Percentiles rank a stretch among this genome's conserved stretches.
Conservation (phyloP, 208 protist genomes). For the Trypanosoma platydactyli region DNA sequence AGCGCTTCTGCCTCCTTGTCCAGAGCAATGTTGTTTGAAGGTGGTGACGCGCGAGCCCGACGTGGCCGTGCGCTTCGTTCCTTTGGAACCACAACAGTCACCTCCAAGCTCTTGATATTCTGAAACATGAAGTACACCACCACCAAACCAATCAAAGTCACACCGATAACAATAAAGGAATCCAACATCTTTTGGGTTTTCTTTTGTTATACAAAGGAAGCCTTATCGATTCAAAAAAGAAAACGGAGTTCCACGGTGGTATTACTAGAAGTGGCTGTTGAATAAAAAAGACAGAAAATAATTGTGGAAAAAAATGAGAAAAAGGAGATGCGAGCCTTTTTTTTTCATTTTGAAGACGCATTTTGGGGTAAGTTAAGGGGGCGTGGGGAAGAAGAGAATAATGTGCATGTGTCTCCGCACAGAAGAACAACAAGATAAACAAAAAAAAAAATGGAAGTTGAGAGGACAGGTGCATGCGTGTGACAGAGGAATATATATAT, state of each 20-base stretch:
- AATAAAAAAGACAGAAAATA: slow-evolving; percentile 1
- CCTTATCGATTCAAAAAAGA: background rate
- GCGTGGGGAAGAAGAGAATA: slow-evolving; percentile 10
- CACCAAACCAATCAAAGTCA: slow-evolving; percentile 54
- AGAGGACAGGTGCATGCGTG: no score
- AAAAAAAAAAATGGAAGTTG: slow-evolving; percentile 5
- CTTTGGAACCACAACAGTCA: slow-evolving; percentile 11
- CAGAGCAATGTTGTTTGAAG: slow-evolving; percentile 43
- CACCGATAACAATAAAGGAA: slow-evolving; percentile 64
- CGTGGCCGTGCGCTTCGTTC: slow-evolving; percentile 36
- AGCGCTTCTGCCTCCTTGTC: slow-evolving; percentile 67
- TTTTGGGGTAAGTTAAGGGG: slow-evolving; percentile 11
- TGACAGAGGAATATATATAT: no score
- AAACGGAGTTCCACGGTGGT: slow-evolving; percentile 5
- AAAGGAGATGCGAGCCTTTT: background rate
- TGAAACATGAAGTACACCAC: slow-evolving; percentile 74
- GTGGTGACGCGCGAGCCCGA: slow-evolving; percentile 32
- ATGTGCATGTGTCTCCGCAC: background rate
- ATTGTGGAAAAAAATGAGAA: slow-evolving; percentile 8
- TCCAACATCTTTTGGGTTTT: slow-evolving; percentile 42
- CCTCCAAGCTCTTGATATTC: slow-evolving; percentile 46
- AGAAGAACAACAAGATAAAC: background rate
- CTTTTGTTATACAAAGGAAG: slow-evolving; percentile 9
- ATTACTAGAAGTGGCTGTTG: background rate
- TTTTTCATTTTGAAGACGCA: no score